Base-by-base conservation (phyloP, 2,329 filamentous ascomycete genomes). In the Aspergillus tubingensis region DNA sequence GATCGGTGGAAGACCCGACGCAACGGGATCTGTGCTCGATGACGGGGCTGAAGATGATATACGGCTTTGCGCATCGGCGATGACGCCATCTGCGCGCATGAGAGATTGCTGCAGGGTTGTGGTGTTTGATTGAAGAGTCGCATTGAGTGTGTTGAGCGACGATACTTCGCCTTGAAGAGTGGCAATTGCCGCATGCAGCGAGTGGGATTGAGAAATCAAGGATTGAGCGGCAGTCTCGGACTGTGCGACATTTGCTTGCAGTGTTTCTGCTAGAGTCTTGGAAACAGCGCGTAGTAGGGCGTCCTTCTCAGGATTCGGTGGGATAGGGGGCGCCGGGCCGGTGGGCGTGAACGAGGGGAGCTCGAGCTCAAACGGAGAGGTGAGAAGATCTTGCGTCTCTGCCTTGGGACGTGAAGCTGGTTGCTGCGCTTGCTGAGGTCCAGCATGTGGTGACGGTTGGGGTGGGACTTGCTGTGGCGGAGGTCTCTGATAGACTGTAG, bases 261-360 rank as follows among this genome's bases (percentile, higher is more conserved):
- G 87, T 63, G 91, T 88, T 41, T 85, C 80, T 57, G 87, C 82
- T 3, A 98, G 81, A 0, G 88, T 86, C 58, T 84, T 81, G 38
- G 89, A 92, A 30, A 98, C 84, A 48, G 92, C 90, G 56, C 85
- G 84, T 3, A 96, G 83, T 15, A 98, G 85, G 19, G 90, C 89
- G 75, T 98, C 92, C 74, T 96, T 97, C 77, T 98, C 92, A 0
- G 95, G 95, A 70, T 99, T 99, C 0, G 92, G 93, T 0, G 95
- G 94, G 32, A 97, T 92, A 0, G 94, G 93, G 0, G 95, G 94
- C 0, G 92, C 86, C 5, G 89, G 83, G 7, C 72, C 72, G 5
- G 74, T 67, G 52, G 72, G 69, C 15, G 70, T 50, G 54, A 76
- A 78, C 6, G 80, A 80, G 10, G 85, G 83, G 4, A 87, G 75